Percentiles rank a stretch among this genome's conserved stretches.
phyloP scores from a whole-genome alignment of 2,329 filamentous ascomycete genomes.

The Akanthomyces uredinophilus region DNA sequence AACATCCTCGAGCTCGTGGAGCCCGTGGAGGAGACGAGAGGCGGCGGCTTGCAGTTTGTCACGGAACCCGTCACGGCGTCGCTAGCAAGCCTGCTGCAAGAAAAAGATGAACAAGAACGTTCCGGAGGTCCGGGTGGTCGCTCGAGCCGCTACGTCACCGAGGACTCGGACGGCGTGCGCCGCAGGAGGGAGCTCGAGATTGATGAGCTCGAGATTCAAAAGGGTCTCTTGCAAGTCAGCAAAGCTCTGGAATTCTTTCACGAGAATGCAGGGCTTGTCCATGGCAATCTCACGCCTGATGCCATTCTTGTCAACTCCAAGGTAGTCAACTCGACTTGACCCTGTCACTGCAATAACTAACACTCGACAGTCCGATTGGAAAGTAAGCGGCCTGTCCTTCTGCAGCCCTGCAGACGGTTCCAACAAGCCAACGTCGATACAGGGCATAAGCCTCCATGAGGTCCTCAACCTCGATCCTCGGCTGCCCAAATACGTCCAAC shows the following conservation, averaged over 20 bases:
- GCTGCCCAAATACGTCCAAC: slow-evolving; percentile 74
- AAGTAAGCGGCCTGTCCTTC: slow-evolving; percentile 91
- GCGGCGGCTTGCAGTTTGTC: slow-evolving; percentile 89
- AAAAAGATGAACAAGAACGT: slow-evolving; percentile 84
- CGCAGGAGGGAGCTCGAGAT: slow-evolving; percentile 81
- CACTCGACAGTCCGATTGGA: slow-evolving; percentile 78
- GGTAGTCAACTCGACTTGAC: slow-evolving; percentile 35
- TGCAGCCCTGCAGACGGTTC: slow-evolving; percentile 75
- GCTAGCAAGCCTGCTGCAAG: slow-evolving; percentile 72
- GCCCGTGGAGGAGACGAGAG: slow-evolving; percentile 89
- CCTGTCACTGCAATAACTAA: slow-evolving; percentile 24
- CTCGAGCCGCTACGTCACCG: slow-evolving; percentile 73
- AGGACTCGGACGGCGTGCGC: slow-evolving; percentile 68
- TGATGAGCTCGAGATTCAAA: slow-evolving; percentile 96
- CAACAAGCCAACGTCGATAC: slow-evolving; percentile 67
- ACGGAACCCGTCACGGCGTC: slow-evolving; percentile 89
- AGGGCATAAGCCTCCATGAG: slow-evolving; percentile 77
- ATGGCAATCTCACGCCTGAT: slow-evolving; percentile 91
- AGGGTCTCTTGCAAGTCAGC: slow-evolving; percentile 85
- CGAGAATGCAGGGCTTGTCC: slow-evolving; percentile 88
- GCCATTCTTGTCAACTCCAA: slow-evolving; percentile 93
- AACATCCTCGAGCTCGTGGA: slow-evolving; percentile 89
- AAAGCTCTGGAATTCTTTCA: slow-evolving; percentile 94
- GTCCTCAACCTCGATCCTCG: slow-evolving; percentile 80
- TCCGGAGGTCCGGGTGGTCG: slow-evolving; percentile 63